Evolutionary conservation across 1,284 basidiomycete genomes (phyloP).

Genomic region (Sutorius eximius): DNA sequence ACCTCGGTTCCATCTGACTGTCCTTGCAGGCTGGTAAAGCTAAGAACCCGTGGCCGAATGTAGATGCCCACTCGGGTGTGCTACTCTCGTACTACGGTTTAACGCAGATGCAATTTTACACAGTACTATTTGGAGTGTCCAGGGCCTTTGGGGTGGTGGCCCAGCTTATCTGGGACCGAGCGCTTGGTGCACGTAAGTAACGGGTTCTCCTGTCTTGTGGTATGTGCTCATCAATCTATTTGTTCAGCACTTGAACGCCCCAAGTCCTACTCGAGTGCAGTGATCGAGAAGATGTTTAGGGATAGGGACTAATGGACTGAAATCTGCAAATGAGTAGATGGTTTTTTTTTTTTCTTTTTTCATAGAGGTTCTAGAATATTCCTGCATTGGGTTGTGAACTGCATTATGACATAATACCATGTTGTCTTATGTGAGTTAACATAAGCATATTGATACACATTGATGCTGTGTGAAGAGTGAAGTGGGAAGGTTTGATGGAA

Average conservation of each 20-base stretch:
- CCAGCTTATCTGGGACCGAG: slow-evolving; percentile 94
- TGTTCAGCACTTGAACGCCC: slow-evolving; percentile 76
- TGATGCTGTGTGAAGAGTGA: no score
- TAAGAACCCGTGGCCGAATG: slow-evolving; percentile 93
- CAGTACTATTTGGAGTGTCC: slow-evolving; percentile 95
- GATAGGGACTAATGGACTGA: slow-evolving; percentile 40
- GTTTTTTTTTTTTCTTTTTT: no score
- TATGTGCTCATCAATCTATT: not conserved
- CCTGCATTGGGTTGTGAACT: no score
- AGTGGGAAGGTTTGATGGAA: no score
- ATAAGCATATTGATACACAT: no score
- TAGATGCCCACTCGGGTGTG: slow-evolving; percentile 96
- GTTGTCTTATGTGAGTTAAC: no score
- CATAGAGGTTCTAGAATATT: no score
- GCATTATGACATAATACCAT: no score
- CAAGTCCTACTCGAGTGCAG: slow-evolving; percentile 80
- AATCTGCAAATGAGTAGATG: no score
- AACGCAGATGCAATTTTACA: slow-evolving; percentile 91
- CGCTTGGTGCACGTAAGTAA: slow-evolving; percentile 85
- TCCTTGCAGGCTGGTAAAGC: slow-evolving; percentile 90
- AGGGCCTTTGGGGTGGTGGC: slow-evolving; percentile 89
- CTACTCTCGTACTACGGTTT: slow-evolving; percentile 90
- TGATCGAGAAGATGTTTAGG: slow-evolving; percentile 75
- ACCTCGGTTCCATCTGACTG: slow-evolving; percentile 65
- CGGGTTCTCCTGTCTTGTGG: not conserved